phyloP scores from a whole-genome alignment of 2,329 filamentous ascomycete species.

The Emydomyces testavorans region DNA sequence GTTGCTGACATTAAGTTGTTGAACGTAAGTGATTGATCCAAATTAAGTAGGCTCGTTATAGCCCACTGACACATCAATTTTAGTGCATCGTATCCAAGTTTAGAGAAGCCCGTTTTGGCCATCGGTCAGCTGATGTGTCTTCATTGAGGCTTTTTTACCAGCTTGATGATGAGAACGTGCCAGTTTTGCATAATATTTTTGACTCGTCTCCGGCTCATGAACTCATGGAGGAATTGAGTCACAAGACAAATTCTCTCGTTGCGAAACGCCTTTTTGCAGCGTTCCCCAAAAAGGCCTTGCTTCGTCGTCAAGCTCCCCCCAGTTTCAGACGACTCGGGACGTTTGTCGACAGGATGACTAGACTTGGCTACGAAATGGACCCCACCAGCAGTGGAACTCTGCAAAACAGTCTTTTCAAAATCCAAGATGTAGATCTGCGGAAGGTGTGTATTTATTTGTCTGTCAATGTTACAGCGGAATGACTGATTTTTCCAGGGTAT shows the following conservation, averaged over 20 bases:
- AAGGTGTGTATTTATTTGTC: slow-evolving; percentile 44
- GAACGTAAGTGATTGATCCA: slow-evolving; percentile 45
- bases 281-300: slow-evolving; percentile 81
- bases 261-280: slow-evolving; percentile 69
- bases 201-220: slow-evolving; percentile 81
- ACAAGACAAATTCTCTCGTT: slow-evolving; percentile 83
- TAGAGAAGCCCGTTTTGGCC: slow-evolving; percentile 73
- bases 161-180: slow-evolving; percentile 94
- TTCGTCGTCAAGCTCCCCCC: slow-evolving; percentile 74
- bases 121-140: slow-evolving; percentile 66
- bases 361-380: slow-evolving; percentile 82
- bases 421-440: slow-evolving; percentile 76
- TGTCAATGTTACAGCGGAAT: neutral
- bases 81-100: slow-evolving; percentile 76
- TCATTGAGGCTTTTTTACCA: slow-evolving; percentile 83
- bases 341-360: slow-evolving; percentile 85
- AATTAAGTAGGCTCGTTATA: too few species aligned
- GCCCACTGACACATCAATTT: slow-evolving; percentile 18
- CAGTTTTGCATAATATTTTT: slow-evolving; percentile 92
- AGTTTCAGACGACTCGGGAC: slow-evolving; percentile 81
- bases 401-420: slow-evolving; percentile 89
- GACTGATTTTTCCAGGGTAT: slow-evolving; percentile 50
- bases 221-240: slow-evolving; percentile 85
- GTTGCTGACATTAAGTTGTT: slow-evolving; percentile 71
- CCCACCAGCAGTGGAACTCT: slow-evolving; percentile 77